phyloP scores from a whole-genome alignment of 2,329 filamentous ascomycete genomes.

The Didymella sp. region DNA sequence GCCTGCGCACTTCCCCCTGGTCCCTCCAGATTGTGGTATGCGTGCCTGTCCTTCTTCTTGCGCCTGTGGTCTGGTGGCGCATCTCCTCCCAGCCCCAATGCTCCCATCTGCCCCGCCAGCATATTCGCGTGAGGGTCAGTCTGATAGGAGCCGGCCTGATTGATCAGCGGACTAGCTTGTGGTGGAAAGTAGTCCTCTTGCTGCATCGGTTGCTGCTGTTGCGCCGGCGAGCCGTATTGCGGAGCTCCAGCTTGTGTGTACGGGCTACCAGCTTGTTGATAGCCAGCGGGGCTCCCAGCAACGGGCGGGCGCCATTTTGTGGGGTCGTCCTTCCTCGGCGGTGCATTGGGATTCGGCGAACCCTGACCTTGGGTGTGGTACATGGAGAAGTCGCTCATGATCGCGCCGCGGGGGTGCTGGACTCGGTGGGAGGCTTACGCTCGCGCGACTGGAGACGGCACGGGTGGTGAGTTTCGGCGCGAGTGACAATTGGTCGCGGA shows the following conservation, averaged over 20 bases:
- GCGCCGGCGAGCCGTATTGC: slow-evolving; percentile 39
- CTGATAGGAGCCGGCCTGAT: slow-evolving; percentile 27
- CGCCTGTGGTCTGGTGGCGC: slow-evolving; percentile 57
- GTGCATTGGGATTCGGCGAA: slow-evolving; percentile 38
- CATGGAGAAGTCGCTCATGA: slow-evolving; percentile 49
- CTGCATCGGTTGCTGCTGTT: slow-evolving; percentile 37
- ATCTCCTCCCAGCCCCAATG: slow-evolving; percentile 36
- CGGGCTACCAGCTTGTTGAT: slow-evolving; percentile 52
- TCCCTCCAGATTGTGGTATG: slow-evolving; percentile 84
- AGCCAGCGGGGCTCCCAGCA: slow-evolving; percentile 53
- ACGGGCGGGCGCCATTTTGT: slow-evolving; percentile 51
- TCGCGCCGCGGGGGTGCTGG: slow-evolving; percentile 36
- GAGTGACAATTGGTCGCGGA: slow-evolving; percentile 18
- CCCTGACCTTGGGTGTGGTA: slow-evolving; percentile 47
- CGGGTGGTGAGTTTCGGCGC: not conserved
- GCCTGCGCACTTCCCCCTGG: slow-evolving; percentile 69
- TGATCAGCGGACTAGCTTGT: slow-evolving; percentile 37
- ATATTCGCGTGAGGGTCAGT: slow-evolving; percentile 45
- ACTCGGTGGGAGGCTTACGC: slow-evolving; percentile 11
- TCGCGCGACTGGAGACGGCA: not conserved
- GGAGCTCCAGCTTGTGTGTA: slow-evolving; percentile 38
- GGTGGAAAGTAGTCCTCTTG: slow-evolving; percentile 54
- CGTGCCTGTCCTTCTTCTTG: slow-evolving; percentile 95
- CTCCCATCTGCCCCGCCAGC: slow-evolving; percentile 39
- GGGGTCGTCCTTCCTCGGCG: slow-evolving; percentile 38